Evolutionary conservation across 805 yeast genomes (phyloP).

Genomic region (Metschnikowia drakensbergensis): DNA sequence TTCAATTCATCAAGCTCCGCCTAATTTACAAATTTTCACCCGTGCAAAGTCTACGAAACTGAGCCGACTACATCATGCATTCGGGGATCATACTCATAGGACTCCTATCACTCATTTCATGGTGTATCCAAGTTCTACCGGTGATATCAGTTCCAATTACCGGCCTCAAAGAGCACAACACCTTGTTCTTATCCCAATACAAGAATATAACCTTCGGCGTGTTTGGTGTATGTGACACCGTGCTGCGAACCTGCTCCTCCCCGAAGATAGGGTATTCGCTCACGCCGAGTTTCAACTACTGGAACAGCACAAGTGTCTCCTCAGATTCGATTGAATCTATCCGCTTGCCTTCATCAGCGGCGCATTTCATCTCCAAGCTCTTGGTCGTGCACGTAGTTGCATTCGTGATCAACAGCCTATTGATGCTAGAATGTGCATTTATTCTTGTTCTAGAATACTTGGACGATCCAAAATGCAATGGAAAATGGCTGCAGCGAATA

Average conservation of each 20-base stretch:
- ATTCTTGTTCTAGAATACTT: conserved; percentile 2
- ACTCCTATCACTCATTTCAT: conserved; percentile 27
- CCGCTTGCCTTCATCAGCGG: conserved; percentile 38
- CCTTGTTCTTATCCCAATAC: conserved; percentile 30
- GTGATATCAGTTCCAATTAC: conserved; percentile 42
- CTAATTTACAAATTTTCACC: neutral
- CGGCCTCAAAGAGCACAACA: conserved; percentile 20
- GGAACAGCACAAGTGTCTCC: neutral
- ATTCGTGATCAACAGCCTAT: conserved; percentile 27
- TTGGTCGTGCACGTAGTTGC: conserved; percentile 41
- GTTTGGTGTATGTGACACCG: conserved; percentile 39
- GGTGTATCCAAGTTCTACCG: conserved; percentile 36
- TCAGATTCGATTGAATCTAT: conserved; percentile 12
- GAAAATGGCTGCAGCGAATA: neutral
- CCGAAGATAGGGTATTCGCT: conserved; percentile 37
- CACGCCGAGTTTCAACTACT: neutral
- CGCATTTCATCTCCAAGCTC: conserved; percentile 38
- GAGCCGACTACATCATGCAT: conserved; percentile 20
- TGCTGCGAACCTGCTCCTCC: conserved; percentile 26
- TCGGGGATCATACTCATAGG: conserved; percentile 29
- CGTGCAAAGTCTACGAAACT: neutral
- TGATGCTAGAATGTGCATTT: conserved; percentile 9
- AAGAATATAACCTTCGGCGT: conserved; percentile 39
- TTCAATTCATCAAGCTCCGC: neutral
- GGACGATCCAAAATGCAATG: neutral